A percentile compares a stretch with the other conserved stretches of the same genome.
Evolutionary conservation across 2,329 filamentous ascomycete genomes (phyloP).

Genomic region (Venturia aucupariae): DNA sequence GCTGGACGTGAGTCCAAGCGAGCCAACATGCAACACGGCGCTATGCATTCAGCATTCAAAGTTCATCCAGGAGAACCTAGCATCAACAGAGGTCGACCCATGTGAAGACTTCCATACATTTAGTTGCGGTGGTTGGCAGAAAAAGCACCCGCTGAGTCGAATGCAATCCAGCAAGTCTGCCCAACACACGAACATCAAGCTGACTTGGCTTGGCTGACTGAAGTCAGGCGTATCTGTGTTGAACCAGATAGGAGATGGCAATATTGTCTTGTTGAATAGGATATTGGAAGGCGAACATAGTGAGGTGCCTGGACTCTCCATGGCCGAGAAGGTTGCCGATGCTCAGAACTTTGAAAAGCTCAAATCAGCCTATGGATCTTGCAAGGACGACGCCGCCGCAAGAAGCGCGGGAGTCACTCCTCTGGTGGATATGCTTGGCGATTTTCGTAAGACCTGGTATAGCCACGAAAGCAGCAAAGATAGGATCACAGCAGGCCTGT

Average conservation of each 20-base stretch:
- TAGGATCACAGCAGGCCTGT: neutral
- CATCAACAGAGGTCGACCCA: neutral
- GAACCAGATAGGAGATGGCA: neutral
- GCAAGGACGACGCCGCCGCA: neutral
- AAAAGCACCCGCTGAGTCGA: neutral
- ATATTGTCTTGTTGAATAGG: neutral
- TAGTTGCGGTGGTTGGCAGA: neutral
- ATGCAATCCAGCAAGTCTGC: neutral
- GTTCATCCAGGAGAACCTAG: neutral
- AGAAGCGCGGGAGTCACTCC: neutral
- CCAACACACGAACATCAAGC: neutral
- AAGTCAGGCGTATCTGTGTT: neutral
- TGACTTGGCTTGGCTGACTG: neutral
- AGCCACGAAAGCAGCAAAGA: neutral
- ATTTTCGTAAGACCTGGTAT: neutral
- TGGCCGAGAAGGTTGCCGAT: neutral
- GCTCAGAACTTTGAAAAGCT: neutral
- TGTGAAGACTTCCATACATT: neutral
- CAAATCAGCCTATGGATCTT: neutral
- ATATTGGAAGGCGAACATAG: neutral
- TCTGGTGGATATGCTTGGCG: neutral
- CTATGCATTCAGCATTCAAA: neutral
- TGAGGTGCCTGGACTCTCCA: neutral
- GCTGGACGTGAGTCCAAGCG: neutral
- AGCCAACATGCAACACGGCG: neutral